Base-by-base conservation (phyloP, 768 basidiomycete species). In the Russula lepida region DNA sequence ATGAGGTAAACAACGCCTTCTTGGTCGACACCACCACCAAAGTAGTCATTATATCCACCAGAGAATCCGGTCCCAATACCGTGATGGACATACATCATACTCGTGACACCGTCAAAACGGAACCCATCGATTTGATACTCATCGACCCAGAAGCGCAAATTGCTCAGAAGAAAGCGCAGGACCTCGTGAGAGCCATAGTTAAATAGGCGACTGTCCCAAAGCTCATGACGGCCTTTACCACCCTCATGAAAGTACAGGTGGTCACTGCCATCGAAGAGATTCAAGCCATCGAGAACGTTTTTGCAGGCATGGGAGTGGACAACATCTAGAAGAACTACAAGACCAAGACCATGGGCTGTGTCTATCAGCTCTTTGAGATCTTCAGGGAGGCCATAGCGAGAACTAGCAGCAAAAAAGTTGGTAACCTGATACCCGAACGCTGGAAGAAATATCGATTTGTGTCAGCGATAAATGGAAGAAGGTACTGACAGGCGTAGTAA, bases 241-340 rank as follows among this genome's bases (percentile, higher is more conserved):
- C 97, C 97, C 65, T 86, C 92, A 68, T 98, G 97, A 81, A 99
- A 99, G 76, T 98, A 99, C 33, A 84, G 84, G 72, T 98, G 93
- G 73, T 98, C 97, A 3, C 89, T 86, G n/a, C 97, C 97, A 68
- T 99, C 97, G 69, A 97, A 99, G 69, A 84, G 78, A 72, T 98
- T 99, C 54, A 99, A 74, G 41, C 97, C 97, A 69, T 99, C 97
- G 47, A 93, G 79, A 39, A 95, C 86, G 69, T 99, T 99, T 76
- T 98, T 99, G 79, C 88, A 94, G 3, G 97, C 95, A 75, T 99
- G 97, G 19, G 93, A 97, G 74, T 99, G 97, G 0, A 99, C 95
- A 55, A 99, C 83, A 69, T 99, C 97, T 51, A 99, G 84, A 50
- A 99, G 85, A 43, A 99, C 92, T 2, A 89, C 88, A 60, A 99